These are phyloP conservation scores for Naegleria fowleri DNA, from an alignment of 208 protist genomes.

Conservation along the genomic window DNA sequence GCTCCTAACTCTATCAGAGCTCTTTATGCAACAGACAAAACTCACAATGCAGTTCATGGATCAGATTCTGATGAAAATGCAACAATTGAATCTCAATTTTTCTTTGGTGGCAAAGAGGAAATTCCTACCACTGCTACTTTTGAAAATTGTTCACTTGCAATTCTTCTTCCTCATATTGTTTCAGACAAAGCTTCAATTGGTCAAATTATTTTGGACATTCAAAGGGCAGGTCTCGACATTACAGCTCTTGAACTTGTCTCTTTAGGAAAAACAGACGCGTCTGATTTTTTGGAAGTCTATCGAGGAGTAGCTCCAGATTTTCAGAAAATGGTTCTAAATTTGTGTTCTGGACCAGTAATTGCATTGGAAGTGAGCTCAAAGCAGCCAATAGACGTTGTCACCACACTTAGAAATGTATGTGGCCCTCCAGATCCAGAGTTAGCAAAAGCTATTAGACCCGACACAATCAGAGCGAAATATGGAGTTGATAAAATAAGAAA, in stretches of 20 bases:
- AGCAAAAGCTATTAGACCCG: slow-evolving; percentile 74
- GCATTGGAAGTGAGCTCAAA: slow-evolving; percentile 62
- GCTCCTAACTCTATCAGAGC: slow-evolving; percentile 35
- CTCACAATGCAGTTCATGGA: slow-evolving; percentile 40
- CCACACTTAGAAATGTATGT: slow-evolving; percentile 68
- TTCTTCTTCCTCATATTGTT: slow-evolving; percentile 90
- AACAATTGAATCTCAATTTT: slow-evolving; percentile 37
- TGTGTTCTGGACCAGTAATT: slow-evolving; percentile 73
- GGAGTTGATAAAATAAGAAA: slow-evolving; percentile 75
- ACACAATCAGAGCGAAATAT: slow-evolving; percentile 81
- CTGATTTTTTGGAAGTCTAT: slow-evolving; percentile 95
- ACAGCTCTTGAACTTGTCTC: slow-evolving; percentile 76
- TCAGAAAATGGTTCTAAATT: slow-evolving; percentile 75
- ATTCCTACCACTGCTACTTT: slow-evolving; percentile 63
- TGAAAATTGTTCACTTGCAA: slow-evolving; percentile 77
- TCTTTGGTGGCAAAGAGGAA: slow-evolving; percentile 25
- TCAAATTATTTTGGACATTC: slow-evolving; percentile 71
- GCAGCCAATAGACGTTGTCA: slow-evolving; percentile 69
- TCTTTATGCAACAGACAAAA: slow-evolving; percentile 26
- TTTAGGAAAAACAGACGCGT: slow-evolving; percentile 71
- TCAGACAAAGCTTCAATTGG: slow-evolving; percentile 51
- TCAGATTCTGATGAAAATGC: slow-evolving; percentile 32
- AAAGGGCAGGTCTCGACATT: slow-evolving; percentile 83
- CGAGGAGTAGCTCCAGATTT: slow-evolving; percentile 88
- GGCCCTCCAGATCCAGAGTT: slow-evolving; percentile 76